Evolutionary conservation across 345 rosid species (phyloP).

Genomic region (Aquilaria sinensis): DNA sequence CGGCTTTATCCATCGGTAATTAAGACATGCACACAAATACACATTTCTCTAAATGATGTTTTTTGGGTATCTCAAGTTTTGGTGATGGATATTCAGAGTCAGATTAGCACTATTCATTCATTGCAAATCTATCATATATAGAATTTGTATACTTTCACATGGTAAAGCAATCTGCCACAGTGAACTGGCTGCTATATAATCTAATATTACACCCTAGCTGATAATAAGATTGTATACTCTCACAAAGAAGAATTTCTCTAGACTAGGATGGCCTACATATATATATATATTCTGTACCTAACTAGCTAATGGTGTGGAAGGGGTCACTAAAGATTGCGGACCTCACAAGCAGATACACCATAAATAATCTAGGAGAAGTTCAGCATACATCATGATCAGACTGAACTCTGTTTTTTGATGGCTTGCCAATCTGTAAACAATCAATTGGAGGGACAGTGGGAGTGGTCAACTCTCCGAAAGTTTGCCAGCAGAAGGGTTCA

Average conservation of each 20-base stretch:
- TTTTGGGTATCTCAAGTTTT: neutral
- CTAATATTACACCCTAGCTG: slow-evolving; percentile 13
- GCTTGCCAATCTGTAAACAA: slow-evolving; percentile 86
- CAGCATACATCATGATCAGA: slow-evolving; percentile 57
- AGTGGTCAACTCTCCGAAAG: slow-evolving; percentile 70
- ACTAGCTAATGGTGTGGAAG: slow-evolving; percentile 34
- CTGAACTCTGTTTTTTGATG: slow-evolving; percentile 59
- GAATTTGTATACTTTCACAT: slow-evolving; percentile 14
- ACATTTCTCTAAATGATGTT: neutral
- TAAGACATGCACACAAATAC: neutral
- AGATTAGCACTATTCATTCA: neutral
- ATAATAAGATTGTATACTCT: slow-evolving; percentile 15
- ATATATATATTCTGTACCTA: slow-evolving; percentile 25
- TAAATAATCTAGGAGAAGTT: slow-evolving; percentile 19
- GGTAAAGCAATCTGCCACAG: slow-evolving; percentile 7
- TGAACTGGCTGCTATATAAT: slow-evolving; percentile 18
- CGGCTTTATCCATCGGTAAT: neutral
- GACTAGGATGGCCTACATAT: slow-evolving; percentile 2
- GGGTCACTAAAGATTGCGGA: slow-evolving; percentile 48
- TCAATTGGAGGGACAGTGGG: slow-evolving; percentile 81
- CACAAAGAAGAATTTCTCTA: slow-evolving; percentile 22
- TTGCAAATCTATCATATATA: neutral
- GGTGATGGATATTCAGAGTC: neutral
- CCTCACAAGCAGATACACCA: slow-evolving; percentile 47
- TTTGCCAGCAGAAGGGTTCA: slow-evolving; percentile 93